phyloP scores from a whole-genome alignment of 2,329 filamentous ascomycete genomes.

The Huntiella omanensis region DNA sequence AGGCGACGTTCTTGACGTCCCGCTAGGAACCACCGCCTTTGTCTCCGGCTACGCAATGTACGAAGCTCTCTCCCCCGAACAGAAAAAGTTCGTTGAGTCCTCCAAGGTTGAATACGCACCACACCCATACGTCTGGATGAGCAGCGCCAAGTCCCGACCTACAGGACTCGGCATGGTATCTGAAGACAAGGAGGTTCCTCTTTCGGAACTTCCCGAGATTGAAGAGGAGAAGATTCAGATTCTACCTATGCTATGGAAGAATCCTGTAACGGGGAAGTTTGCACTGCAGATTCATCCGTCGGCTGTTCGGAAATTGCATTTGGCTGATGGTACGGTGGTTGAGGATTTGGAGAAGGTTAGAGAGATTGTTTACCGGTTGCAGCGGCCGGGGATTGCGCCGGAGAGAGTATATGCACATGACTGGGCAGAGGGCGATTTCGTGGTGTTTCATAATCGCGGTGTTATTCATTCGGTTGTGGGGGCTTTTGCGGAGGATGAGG shows the following conservation, averaged over 20 bases:
- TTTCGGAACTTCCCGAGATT: constrained; percentile 42
- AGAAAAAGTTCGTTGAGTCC: constrained; percentile 47
- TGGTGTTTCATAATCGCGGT: constrained; percentile 62
- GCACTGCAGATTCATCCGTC: constrained; percentile 59
- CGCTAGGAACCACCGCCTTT: constrained; percentile 61
- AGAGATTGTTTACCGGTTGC: constrained; percentile 47
- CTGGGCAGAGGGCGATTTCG: constrained; percentile 59
- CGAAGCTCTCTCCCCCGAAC: constrained; percentile 41
- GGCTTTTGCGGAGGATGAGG: constrained; percentile 53
- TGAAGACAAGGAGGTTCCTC: constrained; percentile 42
- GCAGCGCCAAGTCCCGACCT: constrained; percentile 41
- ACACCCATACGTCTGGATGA: constrained; percentile 74
- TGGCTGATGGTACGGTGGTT: constrained; percentile 46
- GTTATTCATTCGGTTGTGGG: constrained; percentile 59
- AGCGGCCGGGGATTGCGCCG: constrained; percentile 54
- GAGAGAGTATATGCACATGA: constrained; percentile 52
- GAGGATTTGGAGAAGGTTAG: constrained; percentile 48
- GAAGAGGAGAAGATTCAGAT: constrained; percentile 49
- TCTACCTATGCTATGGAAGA: constrained; percentile 61
- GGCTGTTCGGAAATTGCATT: constrained; percentile 49
- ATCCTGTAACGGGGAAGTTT: constrained; percentile 48
- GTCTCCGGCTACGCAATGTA: constrained; percentile 54
- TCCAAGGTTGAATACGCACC: constrained; percentile 57
- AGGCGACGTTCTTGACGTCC: constrained; percentile 44
- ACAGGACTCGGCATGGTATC: constrained; percentile 55